These are phyloP conservation scores for Gamarada debralockiae DNA, from an alignment of 495 filamentous ascomycete species.

Conservation along the genomic window DNA sequence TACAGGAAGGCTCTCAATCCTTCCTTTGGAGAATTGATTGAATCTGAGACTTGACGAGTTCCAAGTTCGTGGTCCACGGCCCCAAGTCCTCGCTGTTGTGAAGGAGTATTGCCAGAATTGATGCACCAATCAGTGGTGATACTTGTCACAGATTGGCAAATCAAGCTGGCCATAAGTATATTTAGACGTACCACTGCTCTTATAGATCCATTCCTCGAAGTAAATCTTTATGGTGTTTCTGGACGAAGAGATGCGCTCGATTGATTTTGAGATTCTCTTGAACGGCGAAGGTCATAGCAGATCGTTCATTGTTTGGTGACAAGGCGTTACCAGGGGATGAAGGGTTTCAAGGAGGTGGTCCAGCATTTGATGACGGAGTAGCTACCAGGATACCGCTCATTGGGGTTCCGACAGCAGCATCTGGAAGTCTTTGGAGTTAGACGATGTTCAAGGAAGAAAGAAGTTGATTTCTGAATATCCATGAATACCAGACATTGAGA, in stretches of 20 bases:
- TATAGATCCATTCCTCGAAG: constrained; percentile 23
- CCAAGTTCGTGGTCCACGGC: constrained; percentile 34
- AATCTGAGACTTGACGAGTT: constrained; percentile 21
- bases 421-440: constrained; percentile 6
- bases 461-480: not conserved
- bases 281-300: constrained; percentile 19
- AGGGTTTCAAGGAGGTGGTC: constrained; percentile 6
- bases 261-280: constrained; percentile 26
- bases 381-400: constrained; percentile 21
- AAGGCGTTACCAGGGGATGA: constrained; percentile 24
- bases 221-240: constrained; percentile 28
- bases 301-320: constrained; percentile 18
- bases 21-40: constrained; percentile 8
- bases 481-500: too few species aligned
- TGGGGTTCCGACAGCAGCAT: constrained; percentile 6
- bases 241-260: constrained; percentile 30
- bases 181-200: constrained; percentile 23
- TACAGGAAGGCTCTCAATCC: constrained; percentile 1
- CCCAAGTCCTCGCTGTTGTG: constrained; percentile 40
- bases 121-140: constrained; percentile 32
- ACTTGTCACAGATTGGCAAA: constrained; percentile 6
- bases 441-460: not conserved
- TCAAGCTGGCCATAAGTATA: not conserved
- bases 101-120: constrained; percentile 41
- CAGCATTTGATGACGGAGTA: constrained; percentile 19